Percentiles rank a stretch among this genome's conserved stretches.
phyloP scores from a whole-genome alignment of 2,329 filamentous ascomycete species.

The Thielaviopsis euricoi region DNA sequence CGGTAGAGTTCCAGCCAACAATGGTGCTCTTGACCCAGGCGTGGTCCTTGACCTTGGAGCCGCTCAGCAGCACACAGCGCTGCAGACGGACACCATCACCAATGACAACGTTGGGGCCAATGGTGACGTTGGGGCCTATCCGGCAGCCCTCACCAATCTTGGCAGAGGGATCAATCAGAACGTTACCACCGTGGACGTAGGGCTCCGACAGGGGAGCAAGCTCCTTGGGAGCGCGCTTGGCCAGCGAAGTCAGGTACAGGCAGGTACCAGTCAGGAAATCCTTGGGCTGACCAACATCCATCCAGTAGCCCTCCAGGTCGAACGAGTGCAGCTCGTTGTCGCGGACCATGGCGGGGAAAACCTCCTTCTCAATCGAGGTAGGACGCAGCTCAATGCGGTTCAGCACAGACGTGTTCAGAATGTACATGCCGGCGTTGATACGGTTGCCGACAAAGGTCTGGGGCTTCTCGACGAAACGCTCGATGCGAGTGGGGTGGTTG shows the following conservation, averaged over 20 bases:
- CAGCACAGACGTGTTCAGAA: conserved; percentile 83
- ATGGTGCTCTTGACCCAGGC: conserved; percentile 98
- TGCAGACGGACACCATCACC: conserved; percentile 90
- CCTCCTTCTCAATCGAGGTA: conserved; percentile 97
- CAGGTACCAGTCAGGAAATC: conserved; percentile 95
- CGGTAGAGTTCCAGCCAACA: conserved; percentile 93
- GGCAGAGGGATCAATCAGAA: conserved; percentile 81
- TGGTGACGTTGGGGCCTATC: conserved; percentile 92
- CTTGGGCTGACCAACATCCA: conserved; percentile 97
- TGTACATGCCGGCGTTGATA: conserved; percentile 97
- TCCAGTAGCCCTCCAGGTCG: conserved; percentile 96
- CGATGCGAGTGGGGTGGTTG: conserved; percentile 76
- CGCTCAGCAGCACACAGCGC: conserved; percentile 74
- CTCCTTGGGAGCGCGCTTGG: conserved; percentile 77
- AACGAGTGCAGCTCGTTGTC: conserved; percentile 90
- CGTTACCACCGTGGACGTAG: conserved; percentile 84
- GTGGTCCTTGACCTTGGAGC: conserved; percentile 94
- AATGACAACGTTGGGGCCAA: conserved; percentile 81
- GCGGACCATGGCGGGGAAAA: conserved; percentile 82
- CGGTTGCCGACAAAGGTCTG: conserved; percentile 97
- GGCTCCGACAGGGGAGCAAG: conserved; percentile 58
- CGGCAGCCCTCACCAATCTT: conserved; percentile 98
- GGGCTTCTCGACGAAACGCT: conserved; percentile 98
- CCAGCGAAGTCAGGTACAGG: conserved; percentile 82
- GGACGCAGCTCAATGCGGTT: conserved; percentile 87